A percentile compares a stretch with the other conserved stretches of the same genome.
Evolutionary conservation across 2,329 filamentous ascomycete genomes (phyloP).

Genomic region (Hysterium pulicare): DNA sequence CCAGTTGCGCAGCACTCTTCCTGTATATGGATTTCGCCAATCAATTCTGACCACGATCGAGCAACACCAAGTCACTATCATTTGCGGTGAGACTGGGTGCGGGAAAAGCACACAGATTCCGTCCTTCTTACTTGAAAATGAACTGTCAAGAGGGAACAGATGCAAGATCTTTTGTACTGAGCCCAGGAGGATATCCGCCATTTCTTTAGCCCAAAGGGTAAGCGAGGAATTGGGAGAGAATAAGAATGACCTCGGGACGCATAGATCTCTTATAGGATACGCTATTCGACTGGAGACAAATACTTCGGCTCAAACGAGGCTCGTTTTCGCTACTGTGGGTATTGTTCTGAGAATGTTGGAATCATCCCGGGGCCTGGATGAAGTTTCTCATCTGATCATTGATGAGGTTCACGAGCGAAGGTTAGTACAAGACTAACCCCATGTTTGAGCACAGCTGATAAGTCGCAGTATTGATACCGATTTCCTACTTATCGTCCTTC

Average conservation of each 20-base stretch:
- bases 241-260: slow-evolving; percentile 75
- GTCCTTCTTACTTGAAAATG: slow-evolving; percentile 85
- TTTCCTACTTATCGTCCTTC: slow-evolving; percentile 88
- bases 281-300: slow-evolving; percentile 92
- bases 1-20: slow-evolving; percentile 70
- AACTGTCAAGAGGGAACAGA: slow-evolving; percentile 71
- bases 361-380: slow-evolving; percentile 76
- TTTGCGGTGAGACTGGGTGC: slow-evolving; percentile 95
- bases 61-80: slow-evolving; percentile 79
- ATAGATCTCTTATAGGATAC: slow-evolving; percentile 84
- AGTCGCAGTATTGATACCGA: slow-evolving; percentile 78
- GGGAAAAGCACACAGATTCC: slow-evolving; percentile 99
- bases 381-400: slow-evolving; percentile 91
- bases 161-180: slow-evolving; percentile 97
- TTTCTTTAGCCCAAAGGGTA: slow-evolving; percentile 87
- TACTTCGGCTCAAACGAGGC: slow-evolving; percentile 72
- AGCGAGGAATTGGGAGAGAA: slow-evolving; percentile 91
- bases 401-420: slow-evolving; percentile 94
- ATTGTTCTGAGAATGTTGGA: slow-evolving; percentile 99
- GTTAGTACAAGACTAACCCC: too few species aligned
- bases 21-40: slow-evolving; percentile 82
- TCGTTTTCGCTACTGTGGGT: slow-evolving; percentile 84
- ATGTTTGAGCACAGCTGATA: slow-evolving; percentile 15
- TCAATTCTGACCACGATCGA: slow-evolving; percentile 76
- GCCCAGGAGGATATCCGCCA: slow-evolving; percentile 90